These are phyloP conservation scores for Kondoa subrosea DNA, from an alignment of 768 basidiomycete genomes.

Conservation along the genomic window DNA sequence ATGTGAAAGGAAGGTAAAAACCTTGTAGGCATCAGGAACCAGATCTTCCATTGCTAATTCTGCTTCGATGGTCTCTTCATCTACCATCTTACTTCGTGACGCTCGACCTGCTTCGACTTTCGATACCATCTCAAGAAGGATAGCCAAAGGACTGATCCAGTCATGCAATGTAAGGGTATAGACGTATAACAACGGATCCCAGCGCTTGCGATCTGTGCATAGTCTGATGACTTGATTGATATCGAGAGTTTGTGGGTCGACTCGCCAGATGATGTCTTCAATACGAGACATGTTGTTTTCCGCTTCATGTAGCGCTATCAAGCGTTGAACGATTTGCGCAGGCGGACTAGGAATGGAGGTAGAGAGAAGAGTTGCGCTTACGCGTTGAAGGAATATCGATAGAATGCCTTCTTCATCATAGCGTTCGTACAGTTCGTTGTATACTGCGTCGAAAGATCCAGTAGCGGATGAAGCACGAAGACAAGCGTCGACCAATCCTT, in stretches of 20 bases:
- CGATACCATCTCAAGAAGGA: constrained; percentile 60
- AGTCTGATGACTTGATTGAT: constrained; percentile 79
- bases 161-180: constrained; percentile 77
- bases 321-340: constrained; percentile 67
- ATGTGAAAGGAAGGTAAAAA: constrained; percentile 72
- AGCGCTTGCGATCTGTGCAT: constrained; percentile 65
- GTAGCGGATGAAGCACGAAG: constrained; percentile 64
- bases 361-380: constrained; percentile 66
- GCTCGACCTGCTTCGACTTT: constrained; percentile 44
- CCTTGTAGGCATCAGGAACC: constrained; percentile 67
- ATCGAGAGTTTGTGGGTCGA: constrained; percentile 76
- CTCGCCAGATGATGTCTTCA: constrained; percentile 87
- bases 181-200: constrained; percentile 86
- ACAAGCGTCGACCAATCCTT: constrained; percentile 62
- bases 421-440: constrained; percentile 79
- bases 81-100: constrained; percentile 19
- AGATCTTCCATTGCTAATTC: constrained; percentile 28
- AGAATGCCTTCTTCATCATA: constrained; percentile 72
- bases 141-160: constrained; percentile 73
- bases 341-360: constrained; percentile 58
- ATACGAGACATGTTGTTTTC: constrained; percentile 53
- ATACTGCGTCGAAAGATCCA: constrained; percentile 66
- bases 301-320: constrained; percentile 62
- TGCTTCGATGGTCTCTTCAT: constrained; percentile 7
- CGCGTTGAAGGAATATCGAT: constrained; percentile 59